Evolutionary conservation across 2,329 filamentous ascomycete species (phyloP), one percentile per base, ranked within the genome.

Genomic region (Cladophialophora psammophila): DNA sequence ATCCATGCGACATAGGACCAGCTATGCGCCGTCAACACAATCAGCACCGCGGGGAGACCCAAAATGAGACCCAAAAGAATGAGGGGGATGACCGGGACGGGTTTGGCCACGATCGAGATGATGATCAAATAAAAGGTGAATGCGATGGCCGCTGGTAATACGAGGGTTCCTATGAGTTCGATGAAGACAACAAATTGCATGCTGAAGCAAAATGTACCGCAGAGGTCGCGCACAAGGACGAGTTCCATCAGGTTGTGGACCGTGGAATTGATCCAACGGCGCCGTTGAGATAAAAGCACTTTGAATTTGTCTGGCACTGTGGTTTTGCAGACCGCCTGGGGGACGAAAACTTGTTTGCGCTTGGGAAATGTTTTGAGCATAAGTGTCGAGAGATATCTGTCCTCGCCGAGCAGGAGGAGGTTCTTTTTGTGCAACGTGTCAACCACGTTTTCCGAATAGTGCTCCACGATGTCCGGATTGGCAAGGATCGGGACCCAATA

Each of bases 311-410:
- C 94, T 7, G 95, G 95, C 2, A 98, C 95, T 3, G 93, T 95
- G 6, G 95, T 99, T 83, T 99, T 99, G 88, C 96, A 99, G 35
- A 99, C 94, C 15, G 95, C 96, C 77, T 99, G 95, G 3, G 96
- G 96, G 54, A 99, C 93, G 77, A 99, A 99, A 66, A 99, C 92
- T 78, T 99, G 95, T 81, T 99, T 99, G 65, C 95, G 91, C 85
- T 99, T 99, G 69, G 95, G 95, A 84, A 99, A 99, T 1, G 95
- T 99, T 78, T 94, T 93, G 72, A 99, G 86, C 96, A 99, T 99
- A 69, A 99, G 89, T 8, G 95, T 99, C 38, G 93, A 96, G 69
- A 99, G 85, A 78, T 96, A 97, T 73, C 94, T 92, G 87, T 97
- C 94, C 81, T 97, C 94, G 75, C 94, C 94, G 1, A 97, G 87